Evolutionary conservation across 495 filamentous ascomycete genomes (phyloP), one percentile per base, ranked within the genome.

Genomic region (Neurospora sublineolata): DNA sequence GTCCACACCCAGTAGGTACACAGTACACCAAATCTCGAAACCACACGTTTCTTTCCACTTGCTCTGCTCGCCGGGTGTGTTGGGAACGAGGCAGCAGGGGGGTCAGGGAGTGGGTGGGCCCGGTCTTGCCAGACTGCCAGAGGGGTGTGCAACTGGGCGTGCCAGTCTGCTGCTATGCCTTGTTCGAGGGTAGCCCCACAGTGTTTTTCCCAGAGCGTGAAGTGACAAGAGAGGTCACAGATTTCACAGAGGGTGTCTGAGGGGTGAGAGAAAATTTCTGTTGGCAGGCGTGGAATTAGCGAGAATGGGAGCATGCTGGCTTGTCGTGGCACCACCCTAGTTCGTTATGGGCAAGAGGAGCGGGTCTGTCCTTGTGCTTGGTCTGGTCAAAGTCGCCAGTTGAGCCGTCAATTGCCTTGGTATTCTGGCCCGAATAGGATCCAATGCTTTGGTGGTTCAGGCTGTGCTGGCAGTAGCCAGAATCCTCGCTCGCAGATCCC

Each of bases 301-400:
- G 74, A 76, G 77, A 60, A 33, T 60, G 52, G 23, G 52, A 60
- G 27, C 52, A 60, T 60, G 27, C 52, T 60, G 75, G 58, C 76
- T 73, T 73, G 70, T 79, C 74, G 78, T 80, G 78, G 77, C 78
- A 80, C 78, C 78, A 80, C 75, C 73, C 72, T 76, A 73, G 76
- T 76, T 73, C 70, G 73, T 76, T 76, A 74, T 76, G 74, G 75
- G 73, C 72, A 60, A 52, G 60, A 70, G 71, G 38, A 74, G 76
- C 75, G 78, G 75, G 75, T 60, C 72, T 76, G 72, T 58, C 52
- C 52, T 60, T 60, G 52, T 30, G 52, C 46, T 33, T 60, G 52
- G 44, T 52, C 44, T 52, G 44, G 44, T 60, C 52, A 60, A 23
- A 60, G 23, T 60, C 52, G 52, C 52, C 23, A 30, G 23, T 60